phyloP scores from a whole-genome alignment of 2,329 filamentous ascomycete genomes.

The Berkeleyomyces rouxiae region DNA sequence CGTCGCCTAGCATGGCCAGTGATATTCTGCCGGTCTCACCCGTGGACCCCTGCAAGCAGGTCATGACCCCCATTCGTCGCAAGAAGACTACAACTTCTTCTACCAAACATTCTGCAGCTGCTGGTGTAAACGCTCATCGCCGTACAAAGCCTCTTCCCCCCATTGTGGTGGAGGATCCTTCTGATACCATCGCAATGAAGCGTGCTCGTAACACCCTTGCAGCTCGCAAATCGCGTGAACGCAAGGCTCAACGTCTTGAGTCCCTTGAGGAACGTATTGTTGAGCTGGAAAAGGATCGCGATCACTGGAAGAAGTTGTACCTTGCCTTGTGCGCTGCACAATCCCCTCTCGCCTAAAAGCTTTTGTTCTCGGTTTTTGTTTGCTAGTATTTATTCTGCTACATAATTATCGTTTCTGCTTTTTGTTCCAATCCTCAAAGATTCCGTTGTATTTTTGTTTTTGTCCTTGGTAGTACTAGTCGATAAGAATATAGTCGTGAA shows the following conservation, averaged over 20 bases:
- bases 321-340: constrained; percentile 24
- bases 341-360: constrained; percentile 17
- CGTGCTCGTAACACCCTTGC: constrained; percentile 86
- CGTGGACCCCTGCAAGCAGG: neutral
- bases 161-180: constrained; percentile 58
- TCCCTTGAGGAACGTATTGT: constrained; percentile 58
- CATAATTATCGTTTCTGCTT: too few relatives aligned
- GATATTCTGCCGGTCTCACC: constrained; percentile 6
- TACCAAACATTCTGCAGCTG: constrained; percentile 47
- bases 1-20: neutral
- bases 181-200: constrained; percentile 69
- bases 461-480: too few relatives aligned
- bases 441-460: too few relatives aligned
- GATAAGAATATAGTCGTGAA: too few relatives aligned
- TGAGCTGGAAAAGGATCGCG: constrained; percentile 48
- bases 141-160: constrained; percentile 67
- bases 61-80: constrained; percentile 1
- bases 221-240: constrained; percentile 79
- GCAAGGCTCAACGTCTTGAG: constrained; percentile 63
- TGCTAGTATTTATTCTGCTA: neutral
- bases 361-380: constrained; percentile 15
- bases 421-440: too few relatives aligned
- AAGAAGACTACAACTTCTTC: neutral
- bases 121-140: constrained; percentile 56
- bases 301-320: constrained; percentile 47